phyloP scores from a whole-genome alignment of 2,329 filamentous ascomycete genomes.

The Lojkania enalia region DNA sequence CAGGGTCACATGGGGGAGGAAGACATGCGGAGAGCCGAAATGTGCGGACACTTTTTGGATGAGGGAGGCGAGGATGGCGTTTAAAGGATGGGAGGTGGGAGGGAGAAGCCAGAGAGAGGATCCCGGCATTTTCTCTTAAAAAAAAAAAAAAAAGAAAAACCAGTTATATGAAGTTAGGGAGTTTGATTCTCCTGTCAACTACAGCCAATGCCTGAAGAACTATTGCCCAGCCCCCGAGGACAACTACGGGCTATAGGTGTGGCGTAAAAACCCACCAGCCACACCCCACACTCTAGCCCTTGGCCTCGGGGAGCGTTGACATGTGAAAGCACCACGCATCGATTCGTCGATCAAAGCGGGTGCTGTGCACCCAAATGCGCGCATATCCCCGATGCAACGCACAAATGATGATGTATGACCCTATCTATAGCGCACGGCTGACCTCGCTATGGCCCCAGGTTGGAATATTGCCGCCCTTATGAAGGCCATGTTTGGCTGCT shows the following conservation, averaged over 20 bases:
- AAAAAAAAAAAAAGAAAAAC: too few relatives aligned
- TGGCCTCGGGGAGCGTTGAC: background rate
- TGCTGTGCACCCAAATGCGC: conserved; percentile 18
- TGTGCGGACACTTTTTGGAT: conserved; percentile 39
- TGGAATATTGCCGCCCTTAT: conserved; percentile 23
- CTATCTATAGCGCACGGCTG: conserved; percentile 19
- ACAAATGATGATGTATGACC: conserved; percentile 33
- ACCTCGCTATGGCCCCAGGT: conserved; percentile 24
- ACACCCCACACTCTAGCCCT: background rate
- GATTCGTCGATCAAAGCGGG: conserved; percentile 8
- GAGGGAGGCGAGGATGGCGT: conserved; percentile 33
- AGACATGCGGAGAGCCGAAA: conserved; percentile 43
- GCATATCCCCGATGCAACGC: conserved; percentile 18
- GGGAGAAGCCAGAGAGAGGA: conserved; percentile 51
- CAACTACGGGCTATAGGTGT: too few relatives aligned
- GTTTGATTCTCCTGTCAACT: too few relatives aligned
- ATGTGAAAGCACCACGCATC: conserved; percentile 15
- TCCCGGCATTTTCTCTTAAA: conserved; percentile 45
- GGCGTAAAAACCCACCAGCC: background rate
- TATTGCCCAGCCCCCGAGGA: too few relatives aligned
- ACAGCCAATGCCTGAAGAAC: too few relatives aligned
- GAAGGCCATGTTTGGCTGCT: conserved; percentile 35
- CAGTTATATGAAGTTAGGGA: too few relatives aligned
- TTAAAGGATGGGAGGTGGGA: conserved; percentile 37
- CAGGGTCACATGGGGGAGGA: conserved; percentile 49